These are phyloP conservation scores for Babesia bovis DNA, from an alignment of 169 alveolate species.

Conservation along the genomic window DNA sequence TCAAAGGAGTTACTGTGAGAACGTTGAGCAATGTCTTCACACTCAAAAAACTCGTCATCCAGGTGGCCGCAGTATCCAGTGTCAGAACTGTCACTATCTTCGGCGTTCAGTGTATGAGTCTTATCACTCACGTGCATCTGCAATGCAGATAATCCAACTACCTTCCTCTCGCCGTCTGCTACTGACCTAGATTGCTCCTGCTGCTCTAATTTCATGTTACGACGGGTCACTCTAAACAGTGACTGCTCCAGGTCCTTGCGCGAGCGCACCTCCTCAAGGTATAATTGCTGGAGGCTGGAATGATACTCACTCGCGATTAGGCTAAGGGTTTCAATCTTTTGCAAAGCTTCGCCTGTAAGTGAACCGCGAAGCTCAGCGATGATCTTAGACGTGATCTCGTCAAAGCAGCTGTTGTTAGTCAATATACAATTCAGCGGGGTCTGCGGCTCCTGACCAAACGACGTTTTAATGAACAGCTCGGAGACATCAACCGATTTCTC, in stretches of 20 bases:
- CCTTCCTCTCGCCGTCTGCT: background rate
- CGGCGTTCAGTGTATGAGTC: background rate
- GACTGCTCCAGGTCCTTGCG: slow-evolving; percentile 77
- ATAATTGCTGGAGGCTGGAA: slow-evolving; percentile 51
- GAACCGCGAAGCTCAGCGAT: slow-evolving; percentile 58
- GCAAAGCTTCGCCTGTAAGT: slow-evolving; percentile 56
- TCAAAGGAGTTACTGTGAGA: background rate
- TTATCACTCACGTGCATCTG: slow-evolving; percentile 35
- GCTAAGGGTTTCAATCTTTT: slow-evolving; percentile 58
- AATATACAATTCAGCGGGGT: slow-evolving; percentile 72
- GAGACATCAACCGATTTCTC: slow-evolving; percentile 53
- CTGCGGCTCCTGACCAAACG: slow-evolving; percentile 73
- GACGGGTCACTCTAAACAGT: slow-evolving; percentile 39
- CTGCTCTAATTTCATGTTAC: slow-evolving; percentile 27
- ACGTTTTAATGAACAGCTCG: slow-evolving; percentile 68
- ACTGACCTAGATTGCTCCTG: background rate
- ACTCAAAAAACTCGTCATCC: slow-evolving; percentile 37
- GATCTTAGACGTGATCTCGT: slow-evolving; percentile 66
- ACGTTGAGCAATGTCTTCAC: slow-evolving; percentile 30
- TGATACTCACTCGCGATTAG: slow-evolving; percentile 33
- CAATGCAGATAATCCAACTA: background rate
- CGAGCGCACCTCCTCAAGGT: slow-evolving; percentile 65
- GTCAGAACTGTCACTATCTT: slow-evolving; percentile 31
- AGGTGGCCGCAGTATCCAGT: slow-evolving; percentile 33
- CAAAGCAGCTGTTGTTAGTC: slow-evolving; percentile 69